Evolutionary conservation across 495 filamentous ascomycete genomes (phyloP).

Genomic region (Trichoderma asperelloides): DNA sequence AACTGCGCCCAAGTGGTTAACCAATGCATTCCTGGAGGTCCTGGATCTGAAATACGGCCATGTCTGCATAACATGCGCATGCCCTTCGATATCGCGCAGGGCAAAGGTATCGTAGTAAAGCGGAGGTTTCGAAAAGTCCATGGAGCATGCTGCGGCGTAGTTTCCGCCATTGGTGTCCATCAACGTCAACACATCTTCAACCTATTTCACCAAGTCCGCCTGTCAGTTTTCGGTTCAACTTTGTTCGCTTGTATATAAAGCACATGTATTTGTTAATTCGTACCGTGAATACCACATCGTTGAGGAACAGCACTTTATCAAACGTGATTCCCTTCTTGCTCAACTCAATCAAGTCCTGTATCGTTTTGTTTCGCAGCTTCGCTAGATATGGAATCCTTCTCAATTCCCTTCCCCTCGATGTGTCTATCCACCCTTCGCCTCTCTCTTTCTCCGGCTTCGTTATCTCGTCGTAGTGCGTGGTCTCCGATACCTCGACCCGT

Average conservation of each 20-base stretch:
- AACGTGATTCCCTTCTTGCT: slow-evolving; percentile 42
- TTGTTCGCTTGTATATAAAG: background rate
- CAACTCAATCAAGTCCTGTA: slow-evolving; percentile 42
- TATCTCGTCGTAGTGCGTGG: slow-evolving; percentile 51
- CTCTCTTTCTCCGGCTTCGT: slow-evolving; percentile 22
- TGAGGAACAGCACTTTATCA: slow-evolving; percentile 63
- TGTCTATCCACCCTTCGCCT: slow-evolving; percentile 51
- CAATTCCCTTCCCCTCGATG: slow-evolving; percentile 40
- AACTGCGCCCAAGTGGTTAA: slow-evolving; percentile 41
- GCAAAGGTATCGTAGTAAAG: slow-evolving; percentile 80
- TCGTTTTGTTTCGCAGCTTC: slow-evolving; percentile 48
- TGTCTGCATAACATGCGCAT: slow-evolving; percentile 50
- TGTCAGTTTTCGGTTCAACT: slow-evolving; percentile 1
- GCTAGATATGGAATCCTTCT: slow-evolving; percentile 64
- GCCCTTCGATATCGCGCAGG: slow-evolving; percentile 59
- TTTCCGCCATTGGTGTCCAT: slow-evolving; percentile 60
- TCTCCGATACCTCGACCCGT: slow-evolving; percentile 44
- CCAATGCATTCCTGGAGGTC: slow-evolving; percentile 49
- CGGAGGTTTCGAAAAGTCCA: slow-evolving; percentile 65
- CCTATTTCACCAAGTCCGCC: slow-evolving; percentile 24
- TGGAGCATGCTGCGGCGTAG: slow-evolving; percentile 73
- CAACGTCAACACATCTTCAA: slow-evolving; percentile 58
- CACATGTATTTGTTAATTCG: slow-evolving; percentile 8
- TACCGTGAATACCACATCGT: slow-evolving; percentile 68
- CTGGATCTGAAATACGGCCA: slow-evolving; percentile 72